These are phyloP conservation scores for Echium plantagineum DNA, from an alignment of 257 asterid genomes.

Conservation along the genomic window DNA sequence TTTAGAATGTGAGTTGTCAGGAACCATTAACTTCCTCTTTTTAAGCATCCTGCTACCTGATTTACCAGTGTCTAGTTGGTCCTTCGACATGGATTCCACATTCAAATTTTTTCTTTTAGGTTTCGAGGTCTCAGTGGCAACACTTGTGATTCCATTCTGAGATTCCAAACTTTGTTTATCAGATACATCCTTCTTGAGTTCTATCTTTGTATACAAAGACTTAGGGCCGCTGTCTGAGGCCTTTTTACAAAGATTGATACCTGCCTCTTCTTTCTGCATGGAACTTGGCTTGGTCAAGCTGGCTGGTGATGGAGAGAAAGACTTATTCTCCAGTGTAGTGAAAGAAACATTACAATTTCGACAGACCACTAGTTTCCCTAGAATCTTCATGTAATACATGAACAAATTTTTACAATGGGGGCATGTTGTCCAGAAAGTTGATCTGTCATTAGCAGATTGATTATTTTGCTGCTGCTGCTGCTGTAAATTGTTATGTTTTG, in stretches of 20 bases:
- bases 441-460: neutral
- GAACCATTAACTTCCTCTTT: neutral
- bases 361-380: constrained; percentile 16
- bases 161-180: neutral
- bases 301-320: constrained; percentile 12
- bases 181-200: neutral
- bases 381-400: constrained; percentile 3
- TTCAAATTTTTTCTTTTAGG: neutral
- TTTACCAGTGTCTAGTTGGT: neutral
- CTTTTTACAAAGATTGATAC: constrained; percentile 3
- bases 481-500: neutral
- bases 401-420: neutral
- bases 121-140: neutral
- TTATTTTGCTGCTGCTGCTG: neutral
- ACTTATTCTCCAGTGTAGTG: constrained; percentile 15
- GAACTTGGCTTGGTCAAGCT: neutral
- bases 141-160: constrained; percentile 2
- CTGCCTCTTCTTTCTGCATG: constrained; percentile 8
- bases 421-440: constrained; percentile 5
- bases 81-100: neutral
- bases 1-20: neutral
- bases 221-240: constrained; percentile 5
- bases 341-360: constrained; percentile 17
- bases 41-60: neutral
- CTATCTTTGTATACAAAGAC: constrained; percentile 3